These are phyloP conservation scores for Histomonas meleagridis DNA, from an alignment of 208 protist genomes.

Conservation along the genomic window DNA sequence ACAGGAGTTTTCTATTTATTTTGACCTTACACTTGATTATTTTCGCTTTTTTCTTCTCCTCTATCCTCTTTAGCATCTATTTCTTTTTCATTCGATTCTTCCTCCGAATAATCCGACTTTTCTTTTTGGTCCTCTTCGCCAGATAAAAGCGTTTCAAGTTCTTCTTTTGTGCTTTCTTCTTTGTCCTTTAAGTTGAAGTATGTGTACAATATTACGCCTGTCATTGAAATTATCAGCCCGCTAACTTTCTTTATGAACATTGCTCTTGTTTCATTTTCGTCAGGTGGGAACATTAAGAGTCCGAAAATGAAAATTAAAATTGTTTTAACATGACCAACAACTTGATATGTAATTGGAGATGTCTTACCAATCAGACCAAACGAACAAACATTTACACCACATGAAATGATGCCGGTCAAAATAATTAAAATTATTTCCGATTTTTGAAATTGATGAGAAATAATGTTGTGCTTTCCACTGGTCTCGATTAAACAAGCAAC, in stretches of 20 bases:
- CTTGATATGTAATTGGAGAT: constrained; percentile 43
- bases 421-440: background rate
- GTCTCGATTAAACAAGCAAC: background rate
- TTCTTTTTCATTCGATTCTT: too few species aligned
- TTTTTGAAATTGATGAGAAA: background rate
- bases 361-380: constrained; percentile 44
- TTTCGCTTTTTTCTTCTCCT: too few species aligned
- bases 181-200: background rate
- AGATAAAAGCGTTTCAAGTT: too few species aligned
- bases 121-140: too few species aligned
- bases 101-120: too few species aligned
- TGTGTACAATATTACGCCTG: background rate
- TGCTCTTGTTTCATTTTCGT: background rate
- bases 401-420: constrained; percentile 36
- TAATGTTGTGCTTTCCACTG: background rate
- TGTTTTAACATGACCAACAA: constrained; percentile 44
- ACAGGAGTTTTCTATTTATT: too few species aligned
- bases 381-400: constrained; percentile 40
- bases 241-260: background rate
- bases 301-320: constrained; percentile 39
- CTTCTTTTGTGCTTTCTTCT: too few species aligned
- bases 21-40: too few species aligned
- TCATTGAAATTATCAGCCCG: background rate
- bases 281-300: constrained; percentile 10
- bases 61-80: too few species aligned